Evolutionary conservation across 1,284 basidiomycete species (phyloP), one percentile per base, ranked within the genome.

Genomic region (Trichosporon asahii): DNA sequence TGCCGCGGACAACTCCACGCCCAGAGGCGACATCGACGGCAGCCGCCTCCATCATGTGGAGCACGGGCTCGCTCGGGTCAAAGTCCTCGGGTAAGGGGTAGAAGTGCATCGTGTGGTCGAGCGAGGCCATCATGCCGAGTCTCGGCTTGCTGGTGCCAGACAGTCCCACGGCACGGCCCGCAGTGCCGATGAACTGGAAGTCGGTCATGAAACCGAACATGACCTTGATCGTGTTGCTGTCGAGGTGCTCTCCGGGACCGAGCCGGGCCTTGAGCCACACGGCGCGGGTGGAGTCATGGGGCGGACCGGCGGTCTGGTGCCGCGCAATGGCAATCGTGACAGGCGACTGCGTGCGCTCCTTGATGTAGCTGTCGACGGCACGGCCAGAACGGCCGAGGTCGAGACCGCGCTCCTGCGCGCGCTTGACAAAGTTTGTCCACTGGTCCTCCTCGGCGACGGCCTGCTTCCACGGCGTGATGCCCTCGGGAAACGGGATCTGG

Each of bases 191-290:
- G 75, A 95, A 91, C 77, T 90, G 87, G 61, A 92, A 84, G 81
- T 96, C 94, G 1, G 93, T 93, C 67, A 94, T 87, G 77, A 94
- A 96, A 3, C 90, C 89, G 66, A 95, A 85, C 71, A 96, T 93
- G 75, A 91, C 93, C 91, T 94, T 94, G 76, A 95, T 91, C 77
- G 90, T 91, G 61, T 90, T 87, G 5, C 88, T 81, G 64, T 89
- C 89, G 73, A 91, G 90, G 74, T 87, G 86, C 3, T 80, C 79
- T 12, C 67, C 74, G 0, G 88, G 88, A 31, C 88, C 86, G 67
- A 90, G 87, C 69, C 88, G 87, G 1, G 91, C 81, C 55, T 78
- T 79, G 74, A 94, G 90, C 93, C 94, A 96, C 77, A 89, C 90
- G 86, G 91, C 89, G 72, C 89, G 88, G 18, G 84, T 82, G 18